Evolutionary conservation across 2,329 filamentous ascomycete genomes (phyloP).

Genomic region (Atkinsonella texensis): DNA sequence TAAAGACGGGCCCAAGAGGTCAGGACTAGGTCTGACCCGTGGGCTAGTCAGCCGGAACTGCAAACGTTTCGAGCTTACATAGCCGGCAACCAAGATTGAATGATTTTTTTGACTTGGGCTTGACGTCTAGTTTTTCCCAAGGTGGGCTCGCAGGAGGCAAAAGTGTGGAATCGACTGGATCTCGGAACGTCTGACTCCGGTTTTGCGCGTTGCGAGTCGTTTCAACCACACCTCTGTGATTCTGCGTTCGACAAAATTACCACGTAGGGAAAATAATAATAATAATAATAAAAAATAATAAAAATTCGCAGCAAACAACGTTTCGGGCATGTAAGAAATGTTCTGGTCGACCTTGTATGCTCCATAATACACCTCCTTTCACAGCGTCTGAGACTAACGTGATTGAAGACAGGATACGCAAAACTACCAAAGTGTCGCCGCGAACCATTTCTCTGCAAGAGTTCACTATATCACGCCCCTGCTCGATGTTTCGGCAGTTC

Average conservation of each 20-base stretch:
- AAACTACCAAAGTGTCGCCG: background rate
- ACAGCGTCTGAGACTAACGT: background rate
- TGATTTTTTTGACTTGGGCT: background rate
- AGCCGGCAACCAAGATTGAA: background rate
- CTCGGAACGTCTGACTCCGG: no score
- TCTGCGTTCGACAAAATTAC: no score
- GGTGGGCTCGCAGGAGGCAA: background rate
- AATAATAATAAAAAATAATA: no score
- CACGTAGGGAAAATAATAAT: no score
- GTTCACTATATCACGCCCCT: no score
- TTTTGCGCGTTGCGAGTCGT: no score
- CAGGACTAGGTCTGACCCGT: background rate
- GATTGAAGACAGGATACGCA: background rate
- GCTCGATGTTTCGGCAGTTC: no score
- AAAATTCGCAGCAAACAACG: no score
- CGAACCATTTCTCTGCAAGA: no score
- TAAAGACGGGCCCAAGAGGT: background rate
- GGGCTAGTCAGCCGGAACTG: background rate
- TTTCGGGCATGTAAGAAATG: no score
- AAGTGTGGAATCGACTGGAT: no score
- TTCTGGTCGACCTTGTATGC: background rate
- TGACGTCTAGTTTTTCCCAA: background rate
- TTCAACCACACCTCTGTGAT: no score
- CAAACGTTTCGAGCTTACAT: background rate
- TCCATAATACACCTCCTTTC: background rate